A percentile compares a stretch with the other conserved stretches of the same genome.
Conservation (phyloP, 192 early-diverging fungal species). For the Haplosporangium gracile region DNA sequence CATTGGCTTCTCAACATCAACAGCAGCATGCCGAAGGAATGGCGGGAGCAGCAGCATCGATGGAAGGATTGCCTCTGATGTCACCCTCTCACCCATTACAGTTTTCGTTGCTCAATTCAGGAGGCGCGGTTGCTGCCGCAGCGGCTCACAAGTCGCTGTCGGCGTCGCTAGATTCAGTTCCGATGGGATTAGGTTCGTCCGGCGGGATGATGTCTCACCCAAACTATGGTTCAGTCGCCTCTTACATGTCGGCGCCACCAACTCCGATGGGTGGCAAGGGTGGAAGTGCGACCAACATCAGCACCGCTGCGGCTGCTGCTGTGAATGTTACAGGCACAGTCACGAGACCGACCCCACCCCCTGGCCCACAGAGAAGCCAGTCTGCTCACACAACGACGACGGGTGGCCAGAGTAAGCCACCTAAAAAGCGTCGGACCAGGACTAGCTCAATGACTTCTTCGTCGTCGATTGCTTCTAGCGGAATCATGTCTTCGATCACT, state of each 20-base stretch:
- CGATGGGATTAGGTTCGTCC: slow-evolving; percentile 23
- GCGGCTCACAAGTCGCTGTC: slow-evolving; percentile 13
- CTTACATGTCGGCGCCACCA: slow-evolving; percentile 14
- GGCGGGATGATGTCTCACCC: slow-evolving; percentile 29
- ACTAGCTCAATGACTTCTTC: slow-evolving; percentile 42
- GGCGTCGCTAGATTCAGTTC: slow-evolving; percentile 31
- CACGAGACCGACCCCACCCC: neutral
- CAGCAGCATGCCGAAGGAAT: neutral
- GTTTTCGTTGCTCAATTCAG: slow-evolving; percentile 16
- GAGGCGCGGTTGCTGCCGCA: neutral
- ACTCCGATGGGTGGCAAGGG: neutral
- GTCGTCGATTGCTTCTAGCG: slow-evolving; percentile 31
- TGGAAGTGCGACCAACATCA: neutral
- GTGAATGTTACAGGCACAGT: neutral
- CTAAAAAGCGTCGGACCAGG: slow-evolving; percentile 28
- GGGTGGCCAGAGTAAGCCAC: neutral
- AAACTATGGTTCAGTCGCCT: slow-evolving; percentile 26
- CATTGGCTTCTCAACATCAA: neutral
- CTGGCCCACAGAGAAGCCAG: neutral
- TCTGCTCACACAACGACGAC: neutral
- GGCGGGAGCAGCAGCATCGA: neutral
- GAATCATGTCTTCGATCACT: slow-evolving; percentile 24
- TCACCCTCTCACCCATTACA: slow-evolving; percentile 15
- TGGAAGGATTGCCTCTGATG: slow-evolving; percentile 11
- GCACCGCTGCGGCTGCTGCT: neutral